Percentiles rank a stretch among this genome's conserved stretches.
These are phyloP conservation scores for Schizonepeta tenuifolia DNA, from an alignment of 257 asterid species.

Conservation along the genomic window DNA sequence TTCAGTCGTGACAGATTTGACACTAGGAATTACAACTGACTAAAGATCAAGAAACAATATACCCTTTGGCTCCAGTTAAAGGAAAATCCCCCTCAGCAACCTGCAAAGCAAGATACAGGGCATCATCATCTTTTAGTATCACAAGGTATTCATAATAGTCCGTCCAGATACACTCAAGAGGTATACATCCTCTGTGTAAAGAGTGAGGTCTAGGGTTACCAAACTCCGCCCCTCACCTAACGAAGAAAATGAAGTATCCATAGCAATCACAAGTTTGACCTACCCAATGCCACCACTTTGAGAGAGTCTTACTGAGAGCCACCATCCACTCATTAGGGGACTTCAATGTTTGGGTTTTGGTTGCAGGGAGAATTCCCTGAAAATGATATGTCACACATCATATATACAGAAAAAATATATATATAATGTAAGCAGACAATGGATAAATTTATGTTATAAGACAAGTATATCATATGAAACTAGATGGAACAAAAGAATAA, in stretches of 20 bases:
- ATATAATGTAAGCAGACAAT: neutral
- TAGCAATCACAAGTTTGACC: constrained; percentile 32
- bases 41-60: constrained; percentile 31
- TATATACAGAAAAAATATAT: constrained; percentile 16
- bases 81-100: constrained; percentile 85
- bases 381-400: constrained; percentile 20
- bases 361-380: constrained; percentile 68
- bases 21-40: constrained; percentile 22
- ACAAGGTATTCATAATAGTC: constrained; percentile 17
- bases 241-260: neutral
- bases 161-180: neutral
- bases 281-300: constrained; percentile 94
- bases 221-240: neutral
- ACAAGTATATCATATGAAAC: neutral
- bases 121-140: constrained; percentile 25
- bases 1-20: constrained; percentile 14
- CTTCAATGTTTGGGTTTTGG: constrained; percentile 49
- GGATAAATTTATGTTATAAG: neutral
- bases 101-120: constrained; percentile 50
- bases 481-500: constrained; percentile 1
- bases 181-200: neutral
- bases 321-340: constrained; percentile 69
- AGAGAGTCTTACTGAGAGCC: constrained; percentile 59
- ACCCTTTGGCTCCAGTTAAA: constrained; percentile 77
- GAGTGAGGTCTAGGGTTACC: neutral